Conservation (phyloP, 2,329 filamentous ascomycete species). For the Aspergillus arachidicola region DNA sequence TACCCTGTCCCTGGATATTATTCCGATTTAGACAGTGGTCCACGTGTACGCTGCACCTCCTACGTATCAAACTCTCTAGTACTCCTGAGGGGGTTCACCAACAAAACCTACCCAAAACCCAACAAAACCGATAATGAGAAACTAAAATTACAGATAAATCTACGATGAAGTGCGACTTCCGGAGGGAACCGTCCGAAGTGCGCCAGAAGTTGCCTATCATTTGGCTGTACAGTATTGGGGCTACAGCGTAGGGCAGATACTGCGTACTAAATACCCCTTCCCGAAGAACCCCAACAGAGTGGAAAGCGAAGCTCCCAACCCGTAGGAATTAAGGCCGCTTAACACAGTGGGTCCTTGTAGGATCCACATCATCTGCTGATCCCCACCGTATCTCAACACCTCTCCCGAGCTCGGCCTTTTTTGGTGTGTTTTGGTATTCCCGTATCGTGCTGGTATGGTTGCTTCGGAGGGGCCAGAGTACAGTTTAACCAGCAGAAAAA, state of each 20-base stretch:
- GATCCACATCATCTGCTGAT: slow-evolving; percentile 8
- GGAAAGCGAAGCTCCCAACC: slow-evolving; percentile 10
- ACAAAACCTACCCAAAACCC: slow-evolving; percentile 7
- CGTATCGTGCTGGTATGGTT: not conserved
- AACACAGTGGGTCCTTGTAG: slow-evolving; percentile 12
- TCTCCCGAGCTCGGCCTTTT: slow-evolving; percentile 14
- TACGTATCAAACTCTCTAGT: not conserved
- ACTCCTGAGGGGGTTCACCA: not conserved
- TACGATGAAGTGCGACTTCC: slow-evolving; percentile 1
- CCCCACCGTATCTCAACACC: slow-evolving; percentile 23
- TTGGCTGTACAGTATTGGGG: slow-evolving; percentile 24
- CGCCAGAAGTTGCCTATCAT: slow-evolving; percentile 7
- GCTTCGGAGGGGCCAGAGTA: not conserved
- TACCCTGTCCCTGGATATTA: not conserved
- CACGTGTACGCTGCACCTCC: not conserved
- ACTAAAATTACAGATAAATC: slow-evolving; percentile 14
- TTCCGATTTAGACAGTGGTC: not conserved
- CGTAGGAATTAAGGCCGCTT: slow-evolving; percentile 17
- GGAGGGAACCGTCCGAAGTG: slow-evolving; percentile 7
- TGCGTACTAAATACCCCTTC: slow-evolving; percentile 22
- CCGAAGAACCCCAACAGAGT: slow-evolving; percentile 22
- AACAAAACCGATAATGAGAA: not conserved
- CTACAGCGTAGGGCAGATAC: slow-evolving; percentile 31
- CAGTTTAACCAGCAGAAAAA: slow-evolving; percentile 1
- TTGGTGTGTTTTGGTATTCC: slow-evolving; percentile 11